phyloP scores from a whole-genome alignment of 768 basidiomycete species.

The Rhizopogon salebrosus region DNA sequence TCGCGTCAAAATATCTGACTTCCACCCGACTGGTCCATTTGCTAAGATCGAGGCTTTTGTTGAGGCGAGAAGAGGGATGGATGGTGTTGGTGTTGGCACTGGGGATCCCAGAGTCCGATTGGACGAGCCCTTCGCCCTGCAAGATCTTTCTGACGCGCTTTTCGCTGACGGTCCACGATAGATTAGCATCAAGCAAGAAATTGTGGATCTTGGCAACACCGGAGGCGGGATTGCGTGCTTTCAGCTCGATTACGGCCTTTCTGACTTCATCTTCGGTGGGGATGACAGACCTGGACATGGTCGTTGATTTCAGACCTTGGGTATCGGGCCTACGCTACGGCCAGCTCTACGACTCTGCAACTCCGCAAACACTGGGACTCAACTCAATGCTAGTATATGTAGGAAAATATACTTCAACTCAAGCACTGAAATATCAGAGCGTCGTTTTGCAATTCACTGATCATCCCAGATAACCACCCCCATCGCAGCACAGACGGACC shows the following conservation, averaged over 20 bases:
- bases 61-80: slow-evolving; percentile 60
- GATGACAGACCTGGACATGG: slow-evolving; percentile 12
- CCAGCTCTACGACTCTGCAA: too few species aligned
- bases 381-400: too few species aligned
- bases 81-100: slow-evolving; percentile 13
- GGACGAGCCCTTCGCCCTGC: slow-evolving; percentile 50
- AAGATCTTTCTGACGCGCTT: slow-evolving; percentile 74
- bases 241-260: slow-evolving; percentile 47
- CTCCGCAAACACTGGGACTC: too few species aligned
- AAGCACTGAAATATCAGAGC: too few species aligned
- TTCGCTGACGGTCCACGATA: slow-evolving; percentile 79
- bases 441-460: too few species aligned
- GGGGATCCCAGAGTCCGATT: slow-evolving; percentile 6
- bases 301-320: background rate
- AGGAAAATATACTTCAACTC: too few species aligned
- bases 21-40: slow-evolving; percentile 61
- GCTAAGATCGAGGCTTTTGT: slow-evolving; percentile 55
- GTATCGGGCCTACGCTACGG: too few species aligned
- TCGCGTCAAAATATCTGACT: slow-evolving; percentile 61
- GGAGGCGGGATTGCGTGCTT: slow-evolving; percentile 51
- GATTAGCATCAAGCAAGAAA: slow-evolving; percentile 50
- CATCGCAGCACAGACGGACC: too few species aligned
- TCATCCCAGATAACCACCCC: too few species aligned
- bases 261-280: slow-evolving; percentile 65
- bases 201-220: slow-evolving; percentile 72